Percentiles rank a stretch among this genome's conserved stretches.
Evolutionary conservation across 2,329 filamentous ascomycete species (phyloP).

Genomic region (Ascochyta koolunga): DNA sequence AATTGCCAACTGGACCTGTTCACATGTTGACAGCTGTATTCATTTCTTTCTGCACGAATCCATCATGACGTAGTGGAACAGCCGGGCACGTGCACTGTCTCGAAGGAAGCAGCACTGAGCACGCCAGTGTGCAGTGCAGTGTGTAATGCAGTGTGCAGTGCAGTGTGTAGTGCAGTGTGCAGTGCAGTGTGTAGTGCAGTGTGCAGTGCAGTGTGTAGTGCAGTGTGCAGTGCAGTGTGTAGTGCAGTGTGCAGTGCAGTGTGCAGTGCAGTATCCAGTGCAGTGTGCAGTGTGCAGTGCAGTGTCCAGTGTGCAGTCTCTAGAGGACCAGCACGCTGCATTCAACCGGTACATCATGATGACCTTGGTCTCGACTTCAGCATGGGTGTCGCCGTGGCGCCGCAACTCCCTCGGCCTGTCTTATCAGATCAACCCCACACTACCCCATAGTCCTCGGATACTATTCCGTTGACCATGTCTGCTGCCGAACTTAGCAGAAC

Average conservation of each 20-base stretch:
- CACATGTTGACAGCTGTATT: background rate
- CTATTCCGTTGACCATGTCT: slow-evolving; percentile 25
- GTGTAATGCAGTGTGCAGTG: too few relatives aligned
- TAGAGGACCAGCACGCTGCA: background rate
- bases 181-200: too few relatives aligned
- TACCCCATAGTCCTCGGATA: slow-evolving; percentile 30
- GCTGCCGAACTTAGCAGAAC: slow-evolving; percentile 40
- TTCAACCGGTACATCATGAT: background rate
- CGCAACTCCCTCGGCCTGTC: slow-evolving; percentile 6
- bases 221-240: too few relatives aligned
- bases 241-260: too few relatives aligned
- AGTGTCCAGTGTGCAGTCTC: too few relatives aligned
- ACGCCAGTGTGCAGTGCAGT: too few relatives aligned
- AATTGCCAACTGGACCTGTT: background rate
- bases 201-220: too few relatives aligned
- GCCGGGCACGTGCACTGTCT: slow-evolving; percentile 7
- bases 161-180: too few relatives aligned
- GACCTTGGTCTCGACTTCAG: background rate
- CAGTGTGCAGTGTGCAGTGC: too few relatives aligned
- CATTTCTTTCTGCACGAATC: background rate
- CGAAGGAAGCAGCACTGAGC: background rate
- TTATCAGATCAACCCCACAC: slow-evolving; percentile 19
- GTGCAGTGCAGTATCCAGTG: too few relatives aligned
- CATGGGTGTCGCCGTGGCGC: background rate
- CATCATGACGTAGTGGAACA: slow-evolving; percentile 17